Evolutionary conservation across 208 protist genomes (phyloP).

Genomic region (Leptomonas pyrrhocoris): DNA sequence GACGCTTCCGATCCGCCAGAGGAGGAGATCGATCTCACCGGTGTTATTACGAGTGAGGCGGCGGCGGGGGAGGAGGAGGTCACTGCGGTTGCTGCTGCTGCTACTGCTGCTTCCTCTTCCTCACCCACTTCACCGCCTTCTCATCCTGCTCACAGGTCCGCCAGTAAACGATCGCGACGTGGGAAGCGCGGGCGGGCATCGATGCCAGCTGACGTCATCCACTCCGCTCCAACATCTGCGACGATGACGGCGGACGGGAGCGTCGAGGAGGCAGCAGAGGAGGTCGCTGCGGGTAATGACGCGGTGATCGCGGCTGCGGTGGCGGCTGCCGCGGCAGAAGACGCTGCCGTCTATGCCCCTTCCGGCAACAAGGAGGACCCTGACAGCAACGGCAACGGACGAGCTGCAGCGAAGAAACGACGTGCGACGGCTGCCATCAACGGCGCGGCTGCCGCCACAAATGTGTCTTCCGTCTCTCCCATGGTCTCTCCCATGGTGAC

Average conservation of each 20-base stretch:
- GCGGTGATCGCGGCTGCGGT: no score
- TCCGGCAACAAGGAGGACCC: no score
- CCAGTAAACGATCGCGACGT: not conserved
- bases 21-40: not conserved
- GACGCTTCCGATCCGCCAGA: not conserved
- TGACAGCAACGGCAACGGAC: no score
- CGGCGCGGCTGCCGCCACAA: not conserved
- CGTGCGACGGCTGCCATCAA: not conserved
- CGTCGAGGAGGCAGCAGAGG: not conserved
- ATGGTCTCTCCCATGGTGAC: not conserved
- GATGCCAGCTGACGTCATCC: not conserved
- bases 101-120: not conserved
- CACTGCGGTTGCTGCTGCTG: not conserved
- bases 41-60: not conserved
- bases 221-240: not conserved
- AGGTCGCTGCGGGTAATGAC: no score
- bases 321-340: no score
- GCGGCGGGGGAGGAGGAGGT: not conserved
- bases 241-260: not conserved
- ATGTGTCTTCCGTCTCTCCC: not conserved
- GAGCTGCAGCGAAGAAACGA: no score
- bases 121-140: not conserved
- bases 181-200: slow-evolving; percentile 10
- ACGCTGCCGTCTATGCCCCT: no score
- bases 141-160: not conserved